A percentile compares a stretch with the other conserved stretches of the same genome.
Evolutionary conservation across 768 basidiomycete genomes (phyloP).

Genomic region (Trametes cubensis): DNA sequence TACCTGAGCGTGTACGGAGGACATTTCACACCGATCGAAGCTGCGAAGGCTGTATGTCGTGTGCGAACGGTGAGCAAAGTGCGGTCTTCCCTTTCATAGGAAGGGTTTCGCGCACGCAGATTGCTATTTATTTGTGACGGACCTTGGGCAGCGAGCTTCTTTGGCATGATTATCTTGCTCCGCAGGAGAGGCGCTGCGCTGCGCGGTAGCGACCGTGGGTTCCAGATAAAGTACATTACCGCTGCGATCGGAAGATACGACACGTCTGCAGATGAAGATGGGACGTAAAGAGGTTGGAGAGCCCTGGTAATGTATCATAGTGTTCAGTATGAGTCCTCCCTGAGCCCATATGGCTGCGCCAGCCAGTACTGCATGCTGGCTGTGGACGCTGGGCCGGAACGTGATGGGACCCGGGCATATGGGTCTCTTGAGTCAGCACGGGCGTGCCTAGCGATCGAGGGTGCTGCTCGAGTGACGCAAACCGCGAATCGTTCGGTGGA

Average conservation of each 20-base stretch:
- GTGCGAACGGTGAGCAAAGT: conserved; percentile 9
- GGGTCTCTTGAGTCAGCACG: conserved; percentile 6
- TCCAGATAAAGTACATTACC: not conserved
- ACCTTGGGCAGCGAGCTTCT: not conserved
- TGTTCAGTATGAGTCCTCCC: too few species aligned
- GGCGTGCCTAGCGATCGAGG: conserved; percentile 11
- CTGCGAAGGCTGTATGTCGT: not conserved
- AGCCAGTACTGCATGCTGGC: too few species aligned
- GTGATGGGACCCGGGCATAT: not conserved
- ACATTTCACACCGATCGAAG: not conserved
- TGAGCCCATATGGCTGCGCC: too few species aligned
- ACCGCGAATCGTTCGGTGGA: not conserved
- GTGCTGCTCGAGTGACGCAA: conserved; percentile 11
- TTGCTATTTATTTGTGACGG: not conserved
- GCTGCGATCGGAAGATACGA: not conserved
- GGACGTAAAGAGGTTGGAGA: too few species aligned
- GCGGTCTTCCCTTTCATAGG: not conserved
- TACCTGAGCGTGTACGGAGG: not conserved
- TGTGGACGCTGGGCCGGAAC: not conserved
- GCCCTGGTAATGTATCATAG: too few species aligned
- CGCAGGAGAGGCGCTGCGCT: not conserved
- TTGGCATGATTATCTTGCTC: not conserved
- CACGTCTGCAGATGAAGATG: too few species aligned
- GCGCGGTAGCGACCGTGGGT: not conserved
- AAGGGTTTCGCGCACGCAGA: not conserved